Evolutionary conservation across 2,329 filamentous ascomycete genomes (phyloP).

Genomic region (Hymenoscyphus fructigenus): DNA sequence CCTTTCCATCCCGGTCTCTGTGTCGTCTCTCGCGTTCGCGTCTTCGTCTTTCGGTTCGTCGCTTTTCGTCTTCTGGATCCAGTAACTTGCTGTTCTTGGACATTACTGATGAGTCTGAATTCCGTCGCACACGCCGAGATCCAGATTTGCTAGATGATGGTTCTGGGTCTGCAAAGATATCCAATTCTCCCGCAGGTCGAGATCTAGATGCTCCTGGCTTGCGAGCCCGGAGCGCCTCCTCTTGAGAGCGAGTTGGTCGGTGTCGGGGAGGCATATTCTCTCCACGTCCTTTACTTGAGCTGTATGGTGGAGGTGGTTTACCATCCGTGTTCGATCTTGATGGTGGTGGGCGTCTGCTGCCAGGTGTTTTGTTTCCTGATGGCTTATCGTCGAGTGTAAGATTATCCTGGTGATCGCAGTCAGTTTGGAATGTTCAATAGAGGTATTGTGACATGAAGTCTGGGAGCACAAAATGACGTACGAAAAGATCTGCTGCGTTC

Average conservation of each 20-base stretch:
- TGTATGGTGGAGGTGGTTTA: slow-evolving; percentile 41
- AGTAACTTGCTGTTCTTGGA: slow-evolving; percentile 56
- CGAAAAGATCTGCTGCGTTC: slow-evolving; percentile 71
- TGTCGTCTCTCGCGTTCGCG: slow-evolving; percentile 46
- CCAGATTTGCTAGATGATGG: slow-evolving; percentile 39
- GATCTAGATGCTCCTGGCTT: slow-evolving; percentile 41
- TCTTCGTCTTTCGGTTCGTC: slow-evolving; percentile 54
- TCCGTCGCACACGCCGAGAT: slow-evolving; percentile 61
- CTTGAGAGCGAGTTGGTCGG: slow-evolving; percentile 64
- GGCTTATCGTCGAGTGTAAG: slow-evolving; percentile 64
- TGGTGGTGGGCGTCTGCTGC: slow-evolving; percentile 34
- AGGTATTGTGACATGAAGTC: not conserved
- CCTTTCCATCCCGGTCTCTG: slow-evolving; percentile 40
- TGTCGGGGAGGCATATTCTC: slow-evolving; percentile 51
- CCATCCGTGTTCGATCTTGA: slow-evolving; percentile 44
- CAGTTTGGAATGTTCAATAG: slow-evolving; percentile 31
- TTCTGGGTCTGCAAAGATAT: slow-evolving; percentile 38
- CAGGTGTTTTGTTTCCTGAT: slow-evolving; percentile 38
- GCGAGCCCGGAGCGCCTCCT: slow-evolving; percentile 59
- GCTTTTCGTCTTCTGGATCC: slow-evolving; percentile 56
- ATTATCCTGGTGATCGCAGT: slow-evolving; percentile 53
- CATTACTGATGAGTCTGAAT: slow-evolving; percentile 76
- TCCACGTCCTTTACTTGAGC: slow-evolving; percentile 35
- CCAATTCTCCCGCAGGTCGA: slow-evolving; percentile 27
- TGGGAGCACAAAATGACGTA: slow-evolving; percentile 49